Evolutionary conservation across 768 basidiomycete genomes (phyloP), one percentile per base, ranked within the genome.

Genomic region (Tephrocybe rancida): DNA sequence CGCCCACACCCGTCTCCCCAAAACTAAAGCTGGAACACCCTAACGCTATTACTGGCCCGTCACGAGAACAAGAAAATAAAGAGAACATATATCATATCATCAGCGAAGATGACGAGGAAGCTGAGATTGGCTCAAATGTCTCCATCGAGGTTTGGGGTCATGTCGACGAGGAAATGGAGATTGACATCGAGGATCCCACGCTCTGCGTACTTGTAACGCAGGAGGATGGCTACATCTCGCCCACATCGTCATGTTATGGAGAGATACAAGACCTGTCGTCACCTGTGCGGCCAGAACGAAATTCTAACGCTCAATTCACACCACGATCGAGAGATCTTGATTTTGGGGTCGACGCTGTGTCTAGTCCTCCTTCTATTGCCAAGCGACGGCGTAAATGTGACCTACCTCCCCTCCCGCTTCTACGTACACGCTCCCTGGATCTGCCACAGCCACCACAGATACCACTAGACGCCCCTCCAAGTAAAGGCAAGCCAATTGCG

Each of bases 151-250:
- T 73, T 18, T 74, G 73, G 47, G 70, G 71, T 19, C 68, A 71
- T 34, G 71, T 71, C 30, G 70, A 70, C 37, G 61, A 61, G 19
- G 70, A 73, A 47, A 66, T 71, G 52, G 76, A 77, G 52, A 69
- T 72, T 32, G 68, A 73, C 34, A 42, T 75, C 19, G 71, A 77
- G n/a, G 72, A 81, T 53, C 70, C 73, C 7, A 70, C 74, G 26
- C 52, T 50, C 66, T 56, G 75, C 42, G 75, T 82, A 47, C 63
- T 60, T 9, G 82, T 90, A 14, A 74, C 77, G 62, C 90, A 90
- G 69, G 91, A 92, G 64, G 89, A 89, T 55, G 90, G 91, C 14
- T 93, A 92, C 68, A 75, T 88, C 48, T 90, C 90, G n/a, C 90
- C 89, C 14, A 71, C 81, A 8, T 71, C 80, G 43, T 83, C 83